Evolutionary conservation across 2,329 filamentous ascomycete species (phyloP).

Genomic region (Monilinia vaccinii-corymbosi): DNA sequence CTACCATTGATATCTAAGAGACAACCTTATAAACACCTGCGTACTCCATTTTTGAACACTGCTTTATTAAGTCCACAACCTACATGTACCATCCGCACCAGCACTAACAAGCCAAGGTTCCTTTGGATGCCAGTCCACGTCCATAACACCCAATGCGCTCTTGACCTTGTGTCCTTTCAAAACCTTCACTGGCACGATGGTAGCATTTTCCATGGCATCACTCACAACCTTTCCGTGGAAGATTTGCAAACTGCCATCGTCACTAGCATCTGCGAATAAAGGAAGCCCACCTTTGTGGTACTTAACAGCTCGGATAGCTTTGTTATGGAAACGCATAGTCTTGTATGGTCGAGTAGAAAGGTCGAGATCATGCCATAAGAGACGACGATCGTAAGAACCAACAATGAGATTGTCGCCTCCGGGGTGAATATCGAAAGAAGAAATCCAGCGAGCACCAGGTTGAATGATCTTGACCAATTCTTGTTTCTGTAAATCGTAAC

Average conservation of each 20-base stretch:
- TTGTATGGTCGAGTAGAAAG: slow-evolving; percentile 87
- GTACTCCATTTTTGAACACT: slow-evolving; percentile 7
- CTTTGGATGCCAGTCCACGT: slow-evolving; percentile 89
- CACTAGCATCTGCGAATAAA: slow-evolving; percentile 88
- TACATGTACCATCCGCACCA: slow-evolving; percentile 85
- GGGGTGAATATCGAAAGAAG: slow-evolving; percentile 84
- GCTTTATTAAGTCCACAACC: slow-evolving; percentile 65
- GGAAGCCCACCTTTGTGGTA: slow-evolving; percentile 75
- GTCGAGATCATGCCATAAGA: slow-evolving; percentile 96
- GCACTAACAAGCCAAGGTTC: slow-evolving; percentile 94
- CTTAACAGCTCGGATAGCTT: slow-evolving; percentile 81
- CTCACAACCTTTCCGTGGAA: slow-evolving; percentile 95
- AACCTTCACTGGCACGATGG: slow-evolving; percentile 92
- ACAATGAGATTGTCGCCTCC: slow-evolving; percentile 91
- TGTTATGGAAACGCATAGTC: slow-evolving; percentile 87
- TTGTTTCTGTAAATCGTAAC: slow-evolving; percentile 87
- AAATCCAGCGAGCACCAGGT: slow-evolving; percentile 91
- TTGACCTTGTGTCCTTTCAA: slow-evolving; percentile 82
- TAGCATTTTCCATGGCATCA: slow-evolving; percentile 92
- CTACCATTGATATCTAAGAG: slow-evolving; percentile 9
- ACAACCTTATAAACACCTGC: slow-evolving; percentile 5
- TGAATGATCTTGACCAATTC: slow-evolving; percentile 89
- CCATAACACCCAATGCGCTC: slow-evolving; percentile 79
- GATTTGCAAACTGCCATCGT: slow-evolving; percentile 89
- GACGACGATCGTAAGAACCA: slow-evolving; percentile 84